Evolutionary conservation across 805 yeast species (phyloP).

Genomic region (Kregervanrija pseudodelftensis): DNA sequence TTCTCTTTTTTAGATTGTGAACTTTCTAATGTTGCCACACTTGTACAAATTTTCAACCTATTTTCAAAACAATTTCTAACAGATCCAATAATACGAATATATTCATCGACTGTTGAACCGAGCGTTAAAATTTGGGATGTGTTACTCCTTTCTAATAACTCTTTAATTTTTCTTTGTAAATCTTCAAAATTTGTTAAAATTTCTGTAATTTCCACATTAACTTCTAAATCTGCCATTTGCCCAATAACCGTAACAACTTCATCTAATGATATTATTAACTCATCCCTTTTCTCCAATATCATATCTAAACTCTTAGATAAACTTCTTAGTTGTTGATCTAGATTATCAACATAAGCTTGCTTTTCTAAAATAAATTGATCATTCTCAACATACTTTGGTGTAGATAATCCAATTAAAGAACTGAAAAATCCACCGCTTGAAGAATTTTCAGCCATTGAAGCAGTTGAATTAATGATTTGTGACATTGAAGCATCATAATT

Average conservation of each 20-base stretch:
- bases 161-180: constrained; percentile 63
- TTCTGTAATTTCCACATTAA: constrained; percentile 58
- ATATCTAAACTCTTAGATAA: constrained; percentile 66
- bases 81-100: constrained; percentile 69
- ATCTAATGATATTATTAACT: constrained; percentile 57
- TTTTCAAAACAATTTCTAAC: constrained; percentile 68
- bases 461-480: constrained; percentile 19
- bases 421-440: constrained; percentile 52
- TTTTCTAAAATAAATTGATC: constrained; percentile 73
- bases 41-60: constrained; percentile 50
- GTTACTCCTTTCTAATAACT: constrained; percentile 68
- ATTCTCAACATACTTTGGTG: constrained; percentile 61
- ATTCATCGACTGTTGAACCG: constrained; percentile 84
- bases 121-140: constrained; percentile 81
- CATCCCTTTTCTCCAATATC: constrained; percentile 69
- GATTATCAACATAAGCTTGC: constrained; percentile 56
- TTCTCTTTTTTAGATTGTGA: constrained; percentile 39
- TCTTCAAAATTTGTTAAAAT: constrained; percentile 64
- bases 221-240: constrained; percentile 65
- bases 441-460: constrained; percentile 6
- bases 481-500: constrained; percentile 22
- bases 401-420: constrained; percentile 58
- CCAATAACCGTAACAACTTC: constrained; percentile 52
- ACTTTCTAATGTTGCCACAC: constrained; percentile 37
- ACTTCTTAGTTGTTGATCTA: constrained; percentile 66